Conservation (phyloP, 306 rosid species). For the Astragalus membranaceus region DNA sequence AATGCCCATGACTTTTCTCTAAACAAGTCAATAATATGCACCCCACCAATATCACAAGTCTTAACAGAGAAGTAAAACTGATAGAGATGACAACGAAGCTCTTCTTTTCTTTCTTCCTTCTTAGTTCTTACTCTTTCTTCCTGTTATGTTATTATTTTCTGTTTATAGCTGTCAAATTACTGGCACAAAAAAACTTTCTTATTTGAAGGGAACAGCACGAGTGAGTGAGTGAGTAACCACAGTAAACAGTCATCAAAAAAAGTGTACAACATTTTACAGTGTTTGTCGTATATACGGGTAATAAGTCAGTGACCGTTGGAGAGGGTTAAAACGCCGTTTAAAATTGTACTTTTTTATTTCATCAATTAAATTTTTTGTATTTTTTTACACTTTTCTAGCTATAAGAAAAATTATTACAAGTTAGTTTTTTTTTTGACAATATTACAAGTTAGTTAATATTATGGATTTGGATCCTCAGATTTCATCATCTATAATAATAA, state of each 20-base stretch:
- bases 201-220: constrained; percentile 8
- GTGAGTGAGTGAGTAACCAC: constrained; percentile 4
- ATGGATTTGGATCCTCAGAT: too few relatives aligned
- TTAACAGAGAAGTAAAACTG: background rate
- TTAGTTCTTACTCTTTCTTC: background rate
- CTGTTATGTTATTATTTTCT: background rate
- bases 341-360: background rate
- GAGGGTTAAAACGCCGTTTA: constrained; percentile 19
- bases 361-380: too few relatives aligned
- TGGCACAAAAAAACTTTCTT: constrained; percentile 12
- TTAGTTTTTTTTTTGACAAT: too few relatives aligned
- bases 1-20: constrained; percentile 46
- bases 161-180: constrained; percentile 27
- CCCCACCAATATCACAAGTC: background rate
- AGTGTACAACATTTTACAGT: constrained; percentile 17
- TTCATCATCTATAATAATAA: too few relatives aligned
- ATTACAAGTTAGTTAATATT: too few relatives aligned
- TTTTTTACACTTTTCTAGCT: too few relatives aligned
- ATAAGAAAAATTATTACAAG: too few relatives aligned
- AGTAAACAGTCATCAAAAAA: background rate
- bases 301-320: constrained; percentile 51
- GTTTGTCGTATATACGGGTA: background rate
- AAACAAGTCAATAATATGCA: background rate
- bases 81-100: background rate
- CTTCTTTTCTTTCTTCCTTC: background rate